These are phyloP conservation scores for Trametes cubensis DNA, from an alignment of 768 basidiomycete species.

Conservation along the genomic window DNA sequence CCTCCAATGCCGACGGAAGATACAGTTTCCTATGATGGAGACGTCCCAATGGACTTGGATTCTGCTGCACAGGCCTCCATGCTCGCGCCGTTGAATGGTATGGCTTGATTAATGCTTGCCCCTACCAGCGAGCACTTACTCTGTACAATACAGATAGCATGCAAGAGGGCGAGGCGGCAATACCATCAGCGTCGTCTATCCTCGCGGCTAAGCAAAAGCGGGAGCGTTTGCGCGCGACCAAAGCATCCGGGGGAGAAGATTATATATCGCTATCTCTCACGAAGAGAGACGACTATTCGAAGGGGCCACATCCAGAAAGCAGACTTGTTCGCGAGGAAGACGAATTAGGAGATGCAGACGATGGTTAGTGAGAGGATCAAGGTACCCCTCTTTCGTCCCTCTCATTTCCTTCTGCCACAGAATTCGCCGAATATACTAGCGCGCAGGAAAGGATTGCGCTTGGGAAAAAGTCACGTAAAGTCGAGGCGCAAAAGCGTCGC, in stretches of 20 bases:
- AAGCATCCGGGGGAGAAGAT: slow-evolving; percentile 54
- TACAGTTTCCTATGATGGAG: slow-evolving; percentile 44
- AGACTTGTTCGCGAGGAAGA: slow-evolving; percentile 84
- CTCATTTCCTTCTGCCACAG: slow-evolving; percentile 40
- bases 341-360: slow-evolving; percentile 85
- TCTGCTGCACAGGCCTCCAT: slow-evolving; percentile 34
- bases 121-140: neutral
- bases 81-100: slow-evolving; percentile 38
- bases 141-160: slow-evolving; percentile 16
- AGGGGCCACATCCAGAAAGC: slow-evolving; percentile 85
- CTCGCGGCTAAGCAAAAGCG: slow-evolving; percentile 75
- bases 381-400: neutral
- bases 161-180: slow-evolving; percentile 47
- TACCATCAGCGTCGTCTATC: slow-evolving; percentile 74
- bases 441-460: slow-evolving; percentile 85
- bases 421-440: slow-evolving; percentile 85
- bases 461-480: slow-evolving; percentile 78
- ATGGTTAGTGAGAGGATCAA: slow-evolving; percentile 54
- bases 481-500: slow-evolving; percentile 65
- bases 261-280: slow-evolving; percentile 79
- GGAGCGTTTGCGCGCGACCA: slow-evolving; percentile 60
- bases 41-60: slow-evolving; percentile 49
- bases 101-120: slow-evolving; percentile 1
- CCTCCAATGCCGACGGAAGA: slow-evolving; percentile 42
- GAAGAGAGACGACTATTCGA: slow-evolving; percentile 51